phyloP scores from a whole-genome alignment of 2,329 filamentous ascomycete genomes.

The Trichoderma sp. region DNA sequence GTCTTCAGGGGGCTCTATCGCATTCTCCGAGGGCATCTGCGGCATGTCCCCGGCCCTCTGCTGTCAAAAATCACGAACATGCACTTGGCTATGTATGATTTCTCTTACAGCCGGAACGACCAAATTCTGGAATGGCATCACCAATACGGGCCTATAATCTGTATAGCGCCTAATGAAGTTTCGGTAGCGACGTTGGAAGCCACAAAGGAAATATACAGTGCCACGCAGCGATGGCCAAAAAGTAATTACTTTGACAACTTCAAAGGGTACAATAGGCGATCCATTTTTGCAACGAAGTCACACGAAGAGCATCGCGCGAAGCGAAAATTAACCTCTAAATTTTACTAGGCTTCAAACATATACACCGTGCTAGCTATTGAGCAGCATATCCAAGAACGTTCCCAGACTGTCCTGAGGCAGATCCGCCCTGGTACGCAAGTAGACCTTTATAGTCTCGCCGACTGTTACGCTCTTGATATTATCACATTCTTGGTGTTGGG shows the following conservation, averaged over 20 bases:
- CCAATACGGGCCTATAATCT: background rate
- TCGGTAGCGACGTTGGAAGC: background rate
- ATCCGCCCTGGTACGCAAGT: background rate
- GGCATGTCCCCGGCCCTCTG: background rate
- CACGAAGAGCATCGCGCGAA: background rate
- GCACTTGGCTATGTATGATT: background rate
- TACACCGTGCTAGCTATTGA: too few species aligned
- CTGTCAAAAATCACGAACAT: background rate
- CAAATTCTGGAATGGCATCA: background rate
- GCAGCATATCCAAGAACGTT: background rate
- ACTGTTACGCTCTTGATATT: background rate
- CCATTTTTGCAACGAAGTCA: background rate
- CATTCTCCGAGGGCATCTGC: background rate
- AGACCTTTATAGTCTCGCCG: background rate
- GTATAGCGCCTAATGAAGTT: background rate
- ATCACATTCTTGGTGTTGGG: background rate
- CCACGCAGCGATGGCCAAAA: background rate
- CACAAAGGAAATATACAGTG: background rate
- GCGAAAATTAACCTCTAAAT: background rate
- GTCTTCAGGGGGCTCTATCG: background rate
- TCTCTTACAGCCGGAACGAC: background rate
- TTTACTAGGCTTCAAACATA: background rate
- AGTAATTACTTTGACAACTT: background rate
- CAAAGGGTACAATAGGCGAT: background rate
- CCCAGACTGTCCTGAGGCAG: background rate